Evolutionary conservation across 1,139 yeast genomes (phyloP), one percentile per base, ranked within the genome.

Genomic region (Suhomyces panamericanus): DNA sequence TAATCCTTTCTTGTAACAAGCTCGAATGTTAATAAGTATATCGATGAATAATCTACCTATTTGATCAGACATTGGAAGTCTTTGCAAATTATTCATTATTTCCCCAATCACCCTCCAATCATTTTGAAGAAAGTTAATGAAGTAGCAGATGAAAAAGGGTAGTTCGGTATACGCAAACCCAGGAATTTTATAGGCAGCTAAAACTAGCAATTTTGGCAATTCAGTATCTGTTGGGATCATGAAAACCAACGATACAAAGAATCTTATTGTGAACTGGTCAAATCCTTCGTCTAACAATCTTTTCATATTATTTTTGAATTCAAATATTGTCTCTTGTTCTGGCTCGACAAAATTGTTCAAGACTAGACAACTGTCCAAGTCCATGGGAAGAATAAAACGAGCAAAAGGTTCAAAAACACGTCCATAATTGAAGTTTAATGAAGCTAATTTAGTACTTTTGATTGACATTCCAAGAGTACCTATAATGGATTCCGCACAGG

Each of bases 11-110:
- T 67, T 70, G 0, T 70, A 63, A 1, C 80, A 83, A 4, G 73
- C 55, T 45, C 87, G 62, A 1, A 84, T 56, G 14, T 72, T 48
- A 5, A 78, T 57, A 3, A 79, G 53, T 1, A 78, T 53, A 12
- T 69, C 60, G 12, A 78, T 52, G 27, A 80, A 59, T 2, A 75
- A 47, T 3, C 57, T 56, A 6, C 14, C 27, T 17, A 28, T 20
- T 4, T 37, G 36, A 12, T 27, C 20, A 13, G 13, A n/a, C 20
- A 32, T 11, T 3, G 20, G 31, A 3, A 6, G 7, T 2, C 9
- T 1, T 11, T 11, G 11, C 15, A 36, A 22, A 4, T 24, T 13
- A 2, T 26, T 11, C 38, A 41, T 28, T 4, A 41, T 27, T 2
- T 35, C 32, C 3, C 34, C 16, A 11, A 59, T 42, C 3, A 44